Conservation (phyloP, 2,329 filamentous ascomycete genomes). For the Metarhizium sp. region DNA sequence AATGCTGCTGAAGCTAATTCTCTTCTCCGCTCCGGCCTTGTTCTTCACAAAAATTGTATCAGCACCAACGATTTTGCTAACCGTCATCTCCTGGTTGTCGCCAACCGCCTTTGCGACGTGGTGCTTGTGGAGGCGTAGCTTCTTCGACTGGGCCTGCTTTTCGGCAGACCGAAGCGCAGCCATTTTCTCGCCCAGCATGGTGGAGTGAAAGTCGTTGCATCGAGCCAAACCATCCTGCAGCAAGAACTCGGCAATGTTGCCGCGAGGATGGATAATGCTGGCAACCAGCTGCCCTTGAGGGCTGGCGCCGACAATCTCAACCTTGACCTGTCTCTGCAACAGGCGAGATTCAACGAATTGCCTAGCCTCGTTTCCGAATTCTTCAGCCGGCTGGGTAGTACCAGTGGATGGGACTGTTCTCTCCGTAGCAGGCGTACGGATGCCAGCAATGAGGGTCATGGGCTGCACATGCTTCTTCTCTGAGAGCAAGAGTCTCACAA, state of each 20-base stretch:
- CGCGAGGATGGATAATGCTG: conserved; percentile 75
- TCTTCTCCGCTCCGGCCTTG: conserved; percentile 78
- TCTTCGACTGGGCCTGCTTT: conserved; percentile 68
- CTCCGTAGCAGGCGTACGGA: conserved; percentile 84
- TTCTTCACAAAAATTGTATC: conserved; percentile 83
- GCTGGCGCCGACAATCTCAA: conserved; percentile 76
- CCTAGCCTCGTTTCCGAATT: conserved; percentile 81
- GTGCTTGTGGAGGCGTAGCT: conserved; percentile 72
- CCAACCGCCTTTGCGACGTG: conserved; percentile 62
- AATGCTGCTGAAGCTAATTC: conserved; percentile 85
- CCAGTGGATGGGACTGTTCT: conserved; percentile 70
- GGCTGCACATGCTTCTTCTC: conserved; percentile 83
- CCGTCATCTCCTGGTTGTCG: conserved; percentile 67
- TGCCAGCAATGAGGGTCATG: conserved; percentile 79
- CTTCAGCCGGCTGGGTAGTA: conserved; percentile 75
- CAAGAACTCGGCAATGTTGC: conserved; percentile 87
- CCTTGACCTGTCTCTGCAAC: conserved; percentile 75
- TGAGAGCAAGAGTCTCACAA: conserved; percentile 70
- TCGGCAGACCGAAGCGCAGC: conserved; percentile 75
- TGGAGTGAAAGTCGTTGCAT: conserved; percentile 94
- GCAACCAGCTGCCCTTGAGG: conserved; percentile 90
- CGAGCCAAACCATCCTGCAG: conserved; percentile 82
- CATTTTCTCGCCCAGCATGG: conserved; percentile 85
- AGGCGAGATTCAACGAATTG: conserved; percentile 79
- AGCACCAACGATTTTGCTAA: conserved; percentile 76